Evolutionary conservation across 1,284 basidiomycete genomes (phyloP).

Genomic region (Coniferiporia sulphurascens): DNA sequence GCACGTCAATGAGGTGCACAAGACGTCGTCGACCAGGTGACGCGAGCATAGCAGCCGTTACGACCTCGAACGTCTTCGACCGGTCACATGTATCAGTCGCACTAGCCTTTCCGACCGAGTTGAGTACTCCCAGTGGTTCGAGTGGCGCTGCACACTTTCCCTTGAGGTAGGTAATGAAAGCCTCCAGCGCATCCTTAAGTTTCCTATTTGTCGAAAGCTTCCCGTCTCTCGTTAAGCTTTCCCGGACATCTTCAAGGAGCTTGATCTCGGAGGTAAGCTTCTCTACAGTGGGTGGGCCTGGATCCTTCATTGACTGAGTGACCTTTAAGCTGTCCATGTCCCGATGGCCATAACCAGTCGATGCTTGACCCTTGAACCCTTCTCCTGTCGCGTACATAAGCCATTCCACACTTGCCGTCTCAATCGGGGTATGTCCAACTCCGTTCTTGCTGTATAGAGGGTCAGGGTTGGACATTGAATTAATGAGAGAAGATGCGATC

Average conservation of each 20-base stretch:
- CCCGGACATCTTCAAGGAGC: not conserved
- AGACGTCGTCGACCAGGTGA: conserved; percentile 29
- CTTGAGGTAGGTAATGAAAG: conserved; percentile 5
- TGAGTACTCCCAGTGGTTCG: not conserved
- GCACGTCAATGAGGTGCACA: conserved; percentile 43
- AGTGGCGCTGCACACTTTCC: not conserved
- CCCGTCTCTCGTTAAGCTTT: not conserved
- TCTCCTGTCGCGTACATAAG: conserved; percentile 19
- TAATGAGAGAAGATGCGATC: conserved; percentile 36
- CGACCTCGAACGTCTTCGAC: conserved; percentile 23
- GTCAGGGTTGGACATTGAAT: conserved; percentile 27
- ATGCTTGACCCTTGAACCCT: not conserved
- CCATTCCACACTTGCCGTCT: conserved; percentile 31
- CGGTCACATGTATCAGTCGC: conserved; percentile 17
- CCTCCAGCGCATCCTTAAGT: conserved; percentile 10
- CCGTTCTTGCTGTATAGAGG: conserved; percentile 45
- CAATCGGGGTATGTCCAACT: conserved; percentile 49
- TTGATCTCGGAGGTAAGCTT: conserved; percentile 2
- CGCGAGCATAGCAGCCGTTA: conserved; percentile 25
- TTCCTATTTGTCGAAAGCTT: conserved; percentile 9
- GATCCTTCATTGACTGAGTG: not conserved
- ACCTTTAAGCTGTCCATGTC: not conserved
- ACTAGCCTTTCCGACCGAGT: not conserved
- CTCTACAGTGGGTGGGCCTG: not conserved
- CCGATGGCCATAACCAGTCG: too few species aligned